phyloP scores from a whole-genome alignment of 495 filamentous ascomycete species.

The Thermothielavioides terrestris region DNA sequence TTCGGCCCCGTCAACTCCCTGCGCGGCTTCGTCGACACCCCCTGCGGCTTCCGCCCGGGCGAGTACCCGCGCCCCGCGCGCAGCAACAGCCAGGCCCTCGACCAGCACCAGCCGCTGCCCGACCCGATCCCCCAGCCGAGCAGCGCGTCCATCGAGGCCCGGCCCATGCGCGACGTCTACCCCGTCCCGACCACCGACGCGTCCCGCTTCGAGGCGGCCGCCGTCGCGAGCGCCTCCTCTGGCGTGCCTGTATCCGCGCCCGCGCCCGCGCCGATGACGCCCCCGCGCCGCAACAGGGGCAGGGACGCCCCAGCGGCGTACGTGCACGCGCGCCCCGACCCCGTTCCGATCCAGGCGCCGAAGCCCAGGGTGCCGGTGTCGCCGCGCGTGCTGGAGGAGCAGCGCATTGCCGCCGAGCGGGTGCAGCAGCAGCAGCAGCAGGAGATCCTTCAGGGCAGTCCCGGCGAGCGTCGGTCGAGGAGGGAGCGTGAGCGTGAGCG shows the following conservation, averaged over 20 bases:
- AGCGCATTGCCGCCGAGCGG: constrained; percentile 10
- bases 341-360: constrained; percentile 39
- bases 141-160: constrained; percentile 29
- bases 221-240: constrained; percentile 38
- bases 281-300: too few relatives aligned
- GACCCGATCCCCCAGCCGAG: constrained; percentile 14
- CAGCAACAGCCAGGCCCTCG: background rate
- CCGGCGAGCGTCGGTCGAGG: background rate
- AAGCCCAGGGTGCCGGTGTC: constrained; percentile 36
- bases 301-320: background rate
- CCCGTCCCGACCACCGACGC: constrained; percentile 57
- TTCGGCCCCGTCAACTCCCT: constrained; percentile 49
- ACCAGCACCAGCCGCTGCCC: constrained; percentile 1
- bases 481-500: constrained; percentile 7
- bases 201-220: constrained; percentile 50
- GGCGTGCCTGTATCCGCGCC: constrained; percentile 29
- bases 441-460: background rate
- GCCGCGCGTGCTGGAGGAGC: constrained; percentile 33
- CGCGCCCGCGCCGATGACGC: too few relatives aligned
- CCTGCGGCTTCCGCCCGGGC: constrained; percentile 39
- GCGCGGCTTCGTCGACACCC: constrained; percentile 39
- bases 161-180: constrained; percentile 30
- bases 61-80: constrained; percentile 14
- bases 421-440: too few relatives aligned
- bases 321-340: constrained; percentile 23